A percentile compares a stretch with the other conserved stretches of the same genome.
These are phyloP conservation scores for Trichoderma erinaceum DNA, from an alignment of 495 filamentous ascomycete species.

Conservation along the genomic window DNA sequence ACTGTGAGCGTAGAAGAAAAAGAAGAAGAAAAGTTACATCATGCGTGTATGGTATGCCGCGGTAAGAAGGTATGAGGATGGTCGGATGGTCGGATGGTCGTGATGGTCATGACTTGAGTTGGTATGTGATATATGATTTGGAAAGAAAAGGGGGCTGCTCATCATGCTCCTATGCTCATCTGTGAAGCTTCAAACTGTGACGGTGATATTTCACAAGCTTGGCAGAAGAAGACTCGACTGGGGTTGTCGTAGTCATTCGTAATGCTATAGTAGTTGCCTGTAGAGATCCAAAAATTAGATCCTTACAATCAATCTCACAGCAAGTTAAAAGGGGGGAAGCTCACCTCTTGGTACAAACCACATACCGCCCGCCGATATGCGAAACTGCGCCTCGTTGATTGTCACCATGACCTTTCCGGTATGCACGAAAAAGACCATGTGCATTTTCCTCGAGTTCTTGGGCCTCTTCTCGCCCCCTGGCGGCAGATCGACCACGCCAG, in stretches of 20 bases:
- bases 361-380: conserved; percentile 77
- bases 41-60: too few relatives aligned
- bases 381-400: conserved; percentile 75
- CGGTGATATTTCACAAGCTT: conserved; percentile 57
- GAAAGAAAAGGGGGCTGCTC: background rate
- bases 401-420: conserved; percentile 67
- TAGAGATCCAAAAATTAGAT: conserved; percentile 17
- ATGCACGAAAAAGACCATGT: conserved; percentile 90
- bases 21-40: background rate
- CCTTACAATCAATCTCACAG: conserved; percentile 6
- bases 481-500: conserved; percentile 79
- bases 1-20: background rate
- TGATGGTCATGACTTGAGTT: too few relatives aligned
- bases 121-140: too few relatives aligned
- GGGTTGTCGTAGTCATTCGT: conserved; percentile 59
- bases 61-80: too few relatives aligned
- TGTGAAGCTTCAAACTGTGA: conserved; percentile 14
- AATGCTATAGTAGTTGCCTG: conserved; percentile 84
- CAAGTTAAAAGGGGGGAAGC: conserved; percentile 28
- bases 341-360: conserved; percentile 92
- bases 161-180: conserved; percentile 10
- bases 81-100: too few relatives aligned
- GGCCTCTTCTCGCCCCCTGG: conserved; percentile 72
- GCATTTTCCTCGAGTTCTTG: conserved; percentile 90
- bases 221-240: conserved; percentile 79